phyloP scores from a whole-genome alignment of 805 yeast species.

The Wickerhamiella kurtzmanii region DNA sequence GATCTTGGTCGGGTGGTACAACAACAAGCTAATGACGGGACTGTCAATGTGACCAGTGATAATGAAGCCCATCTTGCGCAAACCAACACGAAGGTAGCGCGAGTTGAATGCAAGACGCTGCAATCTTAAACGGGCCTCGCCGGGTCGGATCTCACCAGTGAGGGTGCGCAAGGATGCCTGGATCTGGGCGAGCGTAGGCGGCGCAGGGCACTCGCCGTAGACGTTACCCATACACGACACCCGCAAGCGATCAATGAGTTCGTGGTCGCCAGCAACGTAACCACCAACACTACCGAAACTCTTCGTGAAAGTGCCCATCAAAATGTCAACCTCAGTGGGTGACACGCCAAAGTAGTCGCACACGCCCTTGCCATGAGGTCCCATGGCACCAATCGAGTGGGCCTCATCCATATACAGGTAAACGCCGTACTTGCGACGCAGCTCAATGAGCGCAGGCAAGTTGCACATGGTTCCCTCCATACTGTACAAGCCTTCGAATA shows the following conservation, averaged over 20 bases:
- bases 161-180: conserved; percentile 66
- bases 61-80: conserved; percentile 84
- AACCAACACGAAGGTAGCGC: conserved; percentile 78
- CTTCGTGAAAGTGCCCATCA: conserved; percentile 97
- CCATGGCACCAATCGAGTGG: conserved; percentile 97
- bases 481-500: conserved; percentile 84
- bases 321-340: conserved; percentile 63
- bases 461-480: conserved; percentile 68
- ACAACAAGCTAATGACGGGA: conserved; percentile 81
- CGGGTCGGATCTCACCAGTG: conserved; percentile 71
- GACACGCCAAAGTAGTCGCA: conserved; percentile 82
- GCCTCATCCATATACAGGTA: conserved; percentile 93
- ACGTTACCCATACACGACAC: conserved; percentile 55
- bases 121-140: conserved; percentile 84
- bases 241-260: conserved; percentile 60
- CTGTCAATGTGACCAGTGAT: conserved; percentile 93
- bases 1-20: conserved; percentile 88
- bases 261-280: conserved; percentile 67
- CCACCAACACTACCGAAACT: conserved; percentile 99
- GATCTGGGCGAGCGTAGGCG: conserved; percentile 84
- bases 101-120: conserved; percentile 93
- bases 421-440: conserved; percentile 75
- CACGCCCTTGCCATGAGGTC: conserved; percentile 85
- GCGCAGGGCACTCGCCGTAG: conserved; percentile 79
- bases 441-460: conserved; percentile 57